Evolutionary conservation across 352 stramenopile genomes (phyloP), one percentile per base, ranked within the genome.

Genomic region (Elongisporangium senticosum): DNA sequence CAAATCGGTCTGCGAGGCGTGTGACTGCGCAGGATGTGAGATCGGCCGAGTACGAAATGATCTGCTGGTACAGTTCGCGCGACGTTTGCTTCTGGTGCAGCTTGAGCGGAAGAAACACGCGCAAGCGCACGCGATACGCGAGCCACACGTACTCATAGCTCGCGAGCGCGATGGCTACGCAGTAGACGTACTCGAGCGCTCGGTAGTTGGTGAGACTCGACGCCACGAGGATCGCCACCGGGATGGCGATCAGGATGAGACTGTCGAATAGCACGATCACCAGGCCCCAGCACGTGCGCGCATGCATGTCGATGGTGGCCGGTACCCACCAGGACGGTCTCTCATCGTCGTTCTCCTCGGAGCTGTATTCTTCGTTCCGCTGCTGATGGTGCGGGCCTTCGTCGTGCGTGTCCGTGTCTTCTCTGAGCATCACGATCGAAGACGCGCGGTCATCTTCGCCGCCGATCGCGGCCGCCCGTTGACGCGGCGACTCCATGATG

Each of bases 1-100:
- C 71, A 1, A 65, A 40, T 7, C 71, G 73, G 53, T 87, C 76
- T 0, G 79, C 74, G 1, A 83, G 22, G 6, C 72, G 64, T 47
- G 79, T 87, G 59, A 86, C 54, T 1, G 76, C 79, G 14, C 72
- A 75, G 13, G 79, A 86, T 33, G 77, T 59, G 14, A 84, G 59
- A 17, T 89, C 72, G 23, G 86, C 76, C 20, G 74, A 79, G 58
- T 87, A 89, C 22, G 65, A 72, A 61, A 89, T 89, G 60, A 89
- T 89, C 68, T 86, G 79, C 26, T 59, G 62, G 62, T 89, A 89
- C 53, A 89, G 73, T 22, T 89, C 79, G 11, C 75, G 65, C 19
- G 72, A 86, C 23, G 79, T 89, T 61, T 86, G 76, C 39, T 87
- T 89, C 59, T 86, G 70, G 55, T 87, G 67, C 53, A 89, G 63